Percentiles rank a stretch among this genome's conserved stretches.
These are phyloP conservation scores for Komagataella kurtzmanii DNA, from an alignment of 805 yeast species.

Conservation along the genomic window DNA sequence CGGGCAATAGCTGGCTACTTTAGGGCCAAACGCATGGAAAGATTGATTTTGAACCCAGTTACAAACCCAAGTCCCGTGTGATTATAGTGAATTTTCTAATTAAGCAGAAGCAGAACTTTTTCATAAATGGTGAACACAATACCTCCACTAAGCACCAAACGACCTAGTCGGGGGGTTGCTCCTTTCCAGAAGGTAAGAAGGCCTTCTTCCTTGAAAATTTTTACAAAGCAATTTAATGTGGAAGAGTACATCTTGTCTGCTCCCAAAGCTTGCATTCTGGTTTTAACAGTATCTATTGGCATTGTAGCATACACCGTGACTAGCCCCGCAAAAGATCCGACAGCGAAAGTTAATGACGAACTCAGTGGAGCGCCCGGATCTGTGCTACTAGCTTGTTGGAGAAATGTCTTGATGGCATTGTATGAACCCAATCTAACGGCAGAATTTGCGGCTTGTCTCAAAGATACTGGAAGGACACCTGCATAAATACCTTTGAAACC, in stretches of 20 bases:
- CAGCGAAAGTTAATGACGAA: slow-evolving; percentile 67
- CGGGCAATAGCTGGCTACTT: slow-evolving; percentile 64
- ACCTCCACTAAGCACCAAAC: slow-evolving; percentile 89
- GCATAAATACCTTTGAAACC: slow-evolving; percentile 80
- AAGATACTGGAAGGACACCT: slow-evolving; percentile 83
- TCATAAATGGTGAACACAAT: slow-evolving; percentile 95
- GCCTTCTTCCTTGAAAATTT: slow-evolving; percentile 80
- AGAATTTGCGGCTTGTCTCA: slow-evolving; percentile 92
- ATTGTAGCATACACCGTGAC: slow-evolving; percentile 86
- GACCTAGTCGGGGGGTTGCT: slow-evolving; percentile 91
- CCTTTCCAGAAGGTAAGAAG: slow-evolving; percentile 92
- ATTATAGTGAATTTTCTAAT: neutral
- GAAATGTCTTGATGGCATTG: slow-evolving; percentile 68
- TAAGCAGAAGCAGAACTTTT: slow-evolving; percentile 53
- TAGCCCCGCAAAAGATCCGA: slow-evolving; percentile 85
- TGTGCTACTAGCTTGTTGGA: slow-evolving; percentile 56
- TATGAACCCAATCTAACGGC: slow-evolving; percentile 92
- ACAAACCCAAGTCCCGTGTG: neutral
- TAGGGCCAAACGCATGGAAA: slow-evolving; percentile 68
- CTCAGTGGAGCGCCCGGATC: slow-evolving; percentile 65
- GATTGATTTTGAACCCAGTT: slow-evolving; percentile 35
- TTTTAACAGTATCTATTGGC: slow-evolving; percentile 94
- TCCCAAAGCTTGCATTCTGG: slow-evolving; percentile 91
- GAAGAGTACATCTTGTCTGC: slow-evolving; percentile 58
- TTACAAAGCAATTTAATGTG: slow-evolving; percentile 71